These are phyloP conservation scores for Austroboletus novae-zelandiae DNA, from an alignment of 1,284 basidiomycete genomes.

Conservation along the genomic window DNA sequence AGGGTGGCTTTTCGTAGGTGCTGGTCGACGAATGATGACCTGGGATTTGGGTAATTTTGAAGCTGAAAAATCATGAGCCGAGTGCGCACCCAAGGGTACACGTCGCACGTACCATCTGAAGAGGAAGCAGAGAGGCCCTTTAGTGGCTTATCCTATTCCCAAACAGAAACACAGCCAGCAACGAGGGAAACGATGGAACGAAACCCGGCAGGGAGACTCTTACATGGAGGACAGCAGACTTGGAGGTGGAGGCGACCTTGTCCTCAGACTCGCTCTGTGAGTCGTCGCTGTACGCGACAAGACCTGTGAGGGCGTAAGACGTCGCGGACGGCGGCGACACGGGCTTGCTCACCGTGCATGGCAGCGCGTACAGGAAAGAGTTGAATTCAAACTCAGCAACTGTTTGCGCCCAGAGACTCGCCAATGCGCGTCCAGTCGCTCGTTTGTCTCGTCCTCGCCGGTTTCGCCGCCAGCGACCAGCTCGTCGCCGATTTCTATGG, in stretches of 20 bases:
- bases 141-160: constrained; percentile 62
- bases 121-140: constrained; percentile 39
- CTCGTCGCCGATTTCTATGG: constrained; percentile 31
- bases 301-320: constrained; percentile 39
- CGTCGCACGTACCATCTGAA: constrained; percentile 44
- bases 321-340: neutral
- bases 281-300: constrained; percentile 65
- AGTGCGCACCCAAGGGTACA: neutral
- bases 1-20: constrained; percentile 45
- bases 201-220: constrained; percentile 49
- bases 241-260: constrained; percentile 31
- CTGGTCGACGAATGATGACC: constrained; percentile 56
- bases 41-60: constrained; percentile 46
- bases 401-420: neutral
- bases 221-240: constrained; percentile 46
- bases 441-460: constrained; percentile 23
- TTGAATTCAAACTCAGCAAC: constrained; percentile 16
- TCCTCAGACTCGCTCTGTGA: constrained; percentile 59
- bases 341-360: constrained; percentile 42
- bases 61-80: constrained; percentile 26
- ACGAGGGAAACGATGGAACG: constrained; percentile 62
- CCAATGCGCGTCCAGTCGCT: constrained; percentile 36
- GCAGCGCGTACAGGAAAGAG: constrained; percentile 16
- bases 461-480: constrained; percentile 24
- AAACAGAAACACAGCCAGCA: constrained; percentile 57